Percentiles rank a stretch among this genome's conserved stretches.
Evolutionary conservation across 345 rosid genomes (phyloP).

Genomic region (Cardamine occulta): DNA sequence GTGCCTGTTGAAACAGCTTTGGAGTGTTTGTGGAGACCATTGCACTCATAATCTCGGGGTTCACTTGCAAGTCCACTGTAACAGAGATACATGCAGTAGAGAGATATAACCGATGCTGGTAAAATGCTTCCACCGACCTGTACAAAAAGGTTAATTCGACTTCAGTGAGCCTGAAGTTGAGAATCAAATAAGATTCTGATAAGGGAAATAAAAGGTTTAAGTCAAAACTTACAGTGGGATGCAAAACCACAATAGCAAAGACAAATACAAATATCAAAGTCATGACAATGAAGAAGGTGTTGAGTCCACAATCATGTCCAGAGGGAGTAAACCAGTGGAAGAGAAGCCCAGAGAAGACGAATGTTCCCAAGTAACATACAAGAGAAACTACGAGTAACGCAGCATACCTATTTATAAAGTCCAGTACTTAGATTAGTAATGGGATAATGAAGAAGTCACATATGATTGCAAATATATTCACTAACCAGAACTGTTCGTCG

Average conservation of each 20-base stretch:
- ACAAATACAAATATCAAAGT: constrained; percentile 67
- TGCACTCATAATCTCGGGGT: constrained; percentile 91
- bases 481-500: constrained; percentile 97
- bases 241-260: constrained; percentile 84
- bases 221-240: constrained; percentile 84
- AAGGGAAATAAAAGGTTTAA: not conserved
- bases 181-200: not conserved
- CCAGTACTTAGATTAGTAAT: constrained; percentile 4
- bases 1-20: constrained; percentile 90
- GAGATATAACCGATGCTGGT: constrained; percentile 90
- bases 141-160: constrained; percentile 9
- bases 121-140: constrained; percentile 94
- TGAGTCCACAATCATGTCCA: constrained; percentile 95
- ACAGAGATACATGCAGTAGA: constrained; percentile 96
- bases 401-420: constrained; percentile 59
- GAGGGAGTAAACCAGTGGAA: constrained; percentile 98
- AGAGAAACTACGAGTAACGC: constrained; percentile 85
- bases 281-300: constrained; percentile 82
- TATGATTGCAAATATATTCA: constrained; percentile 1
- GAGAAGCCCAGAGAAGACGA: constrained; percentile 94
- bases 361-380: constrained; percentile 78
- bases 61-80: constrained; percentile 97
- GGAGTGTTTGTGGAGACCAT: constrained; percentile 92
- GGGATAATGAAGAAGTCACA: constrained; percentile 15
- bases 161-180: constrained; percentile 23